phyloP scores from a whole-genome alignment of 2,329 filamentous ascomycete species.

The Diplodia mutila region DNA sequence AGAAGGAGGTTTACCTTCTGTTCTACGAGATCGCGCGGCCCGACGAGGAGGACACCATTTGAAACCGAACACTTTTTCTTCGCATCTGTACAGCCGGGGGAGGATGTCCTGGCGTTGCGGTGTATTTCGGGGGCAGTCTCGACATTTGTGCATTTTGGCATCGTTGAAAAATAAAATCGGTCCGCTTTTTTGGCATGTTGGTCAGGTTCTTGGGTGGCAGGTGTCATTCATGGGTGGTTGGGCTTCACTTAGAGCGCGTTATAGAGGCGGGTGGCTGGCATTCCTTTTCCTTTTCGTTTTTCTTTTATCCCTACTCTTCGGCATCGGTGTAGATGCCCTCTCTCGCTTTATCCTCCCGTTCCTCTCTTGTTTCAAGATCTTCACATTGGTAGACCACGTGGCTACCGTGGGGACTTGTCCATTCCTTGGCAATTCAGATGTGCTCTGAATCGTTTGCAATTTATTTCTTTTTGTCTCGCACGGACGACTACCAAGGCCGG shows the following conservation, averaged over 20 bases:
- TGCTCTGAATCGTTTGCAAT: background rate
- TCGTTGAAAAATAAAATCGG: no score
- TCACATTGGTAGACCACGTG: background rate
- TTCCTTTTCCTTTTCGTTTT: background rate
- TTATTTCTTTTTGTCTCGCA: background rate
- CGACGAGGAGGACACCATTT: constrained; percentile 16
- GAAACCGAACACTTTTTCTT: background rate
- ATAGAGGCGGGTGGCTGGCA: background rate
- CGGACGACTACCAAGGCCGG: background rate
- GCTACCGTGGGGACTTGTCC: background rate
- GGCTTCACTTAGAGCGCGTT: background rate
- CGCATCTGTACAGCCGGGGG: background rate
- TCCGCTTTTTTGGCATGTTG: background rate
- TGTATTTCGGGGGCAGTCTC: background rate
- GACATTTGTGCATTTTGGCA: background rate
- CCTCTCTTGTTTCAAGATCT: background rate
- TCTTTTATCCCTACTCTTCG: background rate
- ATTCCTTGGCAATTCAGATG: background rate
- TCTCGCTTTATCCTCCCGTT: background rate
- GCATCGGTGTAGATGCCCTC: background rate
- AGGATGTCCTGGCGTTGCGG: background rate
- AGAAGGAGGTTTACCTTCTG: constrained; percentile 91
- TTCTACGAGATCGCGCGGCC: constrained; percentile 83
- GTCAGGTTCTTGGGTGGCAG: background rate
- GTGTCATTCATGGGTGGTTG: background rate